Evolutionary conservation across 2,329 filamentous ascomycete species (phyloP), one percentile per base, ranked within the genome.

Genomic region (Amylocarpus encephaloides): DNA sequence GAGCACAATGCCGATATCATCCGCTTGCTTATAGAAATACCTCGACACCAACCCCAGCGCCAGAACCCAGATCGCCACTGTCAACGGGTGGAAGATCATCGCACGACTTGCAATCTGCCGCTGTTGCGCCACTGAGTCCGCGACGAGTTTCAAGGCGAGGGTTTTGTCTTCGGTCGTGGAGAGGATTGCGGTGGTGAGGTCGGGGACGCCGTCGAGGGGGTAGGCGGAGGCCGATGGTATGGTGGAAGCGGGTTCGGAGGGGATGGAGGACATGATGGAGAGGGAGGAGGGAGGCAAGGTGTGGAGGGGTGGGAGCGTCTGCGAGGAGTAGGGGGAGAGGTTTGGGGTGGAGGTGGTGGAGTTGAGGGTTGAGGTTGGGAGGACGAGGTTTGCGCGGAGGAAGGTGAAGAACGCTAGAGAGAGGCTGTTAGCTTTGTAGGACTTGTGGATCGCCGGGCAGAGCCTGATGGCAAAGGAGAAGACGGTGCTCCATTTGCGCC

Each of bases 71-170:
- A 73, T 66, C 18, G 73, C 69, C 12, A 83, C 63, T 44, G 74
- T 71, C 19, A 78, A 65, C 0, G 79, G 80, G 68, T 88, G 81
- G 60, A 78, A 79, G 54, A 87, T 72, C 51, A 93, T 71, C 55
- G 79, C 71, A 48, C 72, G 71, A 38, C 82, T 79, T 16, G 86
- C 81, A 7, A 77, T 70, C 64, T 88, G 83, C 54, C 85, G 82
- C 73, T 93, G 89, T 69, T 95, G 85, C 33, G 88, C 86, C 44
- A 94, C 79, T 51, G 84, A 88, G 68, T 92, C 88, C 53, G 88
- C 85, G 35, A 95, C 76, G 16, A 95, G 78, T 55, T 79, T 78
- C 46, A 95, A 73, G 15, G 84, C 83, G 49, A 81, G 76, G 55
- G 82, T 70, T 64, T 84, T 82, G 65, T 90, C 85, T 46, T 73